Base-by-base conservation (phyloP, 1,139 yeast species). In the Kodamaea sp. region DNA sequence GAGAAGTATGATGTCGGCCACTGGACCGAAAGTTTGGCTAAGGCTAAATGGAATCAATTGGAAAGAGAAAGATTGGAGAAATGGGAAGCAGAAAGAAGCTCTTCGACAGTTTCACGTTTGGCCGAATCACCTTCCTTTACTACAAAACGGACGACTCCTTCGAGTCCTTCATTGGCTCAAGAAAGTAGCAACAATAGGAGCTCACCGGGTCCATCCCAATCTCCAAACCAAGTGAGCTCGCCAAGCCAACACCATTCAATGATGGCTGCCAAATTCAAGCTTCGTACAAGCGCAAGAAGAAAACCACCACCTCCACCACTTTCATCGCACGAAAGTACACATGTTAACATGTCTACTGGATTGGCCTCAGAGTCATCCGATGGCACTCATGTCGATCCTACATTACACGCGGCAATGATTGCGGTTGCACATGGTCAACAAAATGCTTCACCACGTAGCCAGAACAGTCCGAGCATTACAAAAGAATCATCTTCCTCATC, bases 1-100 rank as follows among this genome's bases (percentile, higher is more conserved):
- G 80, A 77, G 34, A 75, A 71, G 44, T 61, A 54, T 33, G 83
- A 78, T 31, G 67, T 79, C 0, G 61, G 67, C 26, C 56, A 62
- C 11, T 81, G 86, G 86, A 79, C 85, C 0, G 75, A 71, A 36
- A 55, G 73, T 0, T 60, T 81, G 32, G 77, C 78, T 4, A 73
- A 65, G 44, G 57, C 82, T 0, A 73, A 80, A 62, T 61, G 40
- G 83, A 41, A 41, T 30, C 44, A 41, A 27, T 36, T 41, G 29
- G 44, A 41, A 31, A 41, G 44, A 25, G 37, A 32, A 15, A 26
- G 34, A 25, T 36, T 26, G 22, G 29, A 25, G 35, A 23, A 27
- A 31, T 27, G 24, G 31, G 23, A 27, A 27, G 32, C 25, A 24
- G 35, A 33, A 11, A 33, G 28, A 12, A 33, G 35, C 2, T 20